Percentiles rank a stretch among this genome's conserved stretches.
Conservation (phyloP, 139 green algal genomes). For the Ettlia oleoabundans region DNA sequence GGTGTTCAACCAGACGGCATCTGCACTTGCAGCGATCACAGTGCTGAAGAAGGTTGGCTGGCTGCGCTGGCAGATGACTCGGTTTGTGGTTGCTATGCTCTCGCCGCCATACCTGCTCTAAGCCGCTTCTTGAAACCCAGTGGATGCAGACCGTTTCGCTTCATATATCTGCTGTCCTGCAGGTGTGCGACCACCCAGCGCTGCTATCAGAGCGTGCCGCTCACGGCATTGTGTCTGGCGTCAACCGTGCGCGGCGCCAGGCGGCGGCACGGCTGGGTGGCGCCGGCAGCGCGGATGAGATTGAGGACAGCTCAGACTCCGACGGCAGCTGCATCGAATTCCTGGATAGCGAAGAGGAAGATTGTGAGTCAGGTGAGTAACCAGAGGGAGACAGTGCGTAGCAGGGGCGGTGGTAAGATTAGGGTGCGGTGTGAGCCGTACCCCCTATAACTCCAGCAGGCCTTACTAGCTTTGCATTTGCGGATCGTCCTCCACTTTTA, state of each 20-base stretch:
- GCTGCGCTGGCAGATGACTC: no score
- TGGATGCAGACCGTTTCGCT: no score
- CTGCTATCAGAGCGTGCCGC: constrained; percentile 78
- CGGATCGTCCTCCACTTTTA: no score
- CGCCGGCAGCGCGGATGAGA: background rate
- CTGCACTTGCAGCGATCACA: constrained; percentile 74
- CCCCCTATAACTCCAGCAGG: no score
- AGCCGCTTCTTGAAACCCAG: no score
- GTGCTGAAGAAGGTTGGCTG: constrained; percentile 40
- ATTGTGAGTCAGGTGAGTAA: constrained; percentile 28
- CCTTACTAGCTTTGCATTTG: no score
- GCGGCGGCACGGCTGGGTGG: constrained; percentile 7
- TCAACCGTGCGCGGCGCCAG: constrained; percentile 14
- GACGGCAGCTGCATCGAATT: no score
- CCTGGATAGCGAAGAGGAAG: constrained; percentile 14
- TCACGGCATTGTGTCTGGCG: constrained; percentile 41
- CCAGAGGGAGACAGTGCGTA: no score
- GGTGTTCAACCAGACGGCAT: constrained; percentile 84
- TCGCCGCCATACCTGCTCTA: background rate
- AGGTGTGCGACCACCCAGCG: constrained; percentile 94
- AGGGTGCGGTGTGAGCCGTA: no score
- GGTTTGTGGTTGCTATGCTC: no score
- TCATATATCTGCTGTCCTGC: constrained; percentile 60
- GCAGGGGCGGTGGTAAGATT: no score
- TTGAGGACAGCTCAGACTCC: constrained; percentile 25